Base-by-base conservation (phyloP, 2,329 filamentous ascomycete species). In the Colletotrichum sp. region DNA sequence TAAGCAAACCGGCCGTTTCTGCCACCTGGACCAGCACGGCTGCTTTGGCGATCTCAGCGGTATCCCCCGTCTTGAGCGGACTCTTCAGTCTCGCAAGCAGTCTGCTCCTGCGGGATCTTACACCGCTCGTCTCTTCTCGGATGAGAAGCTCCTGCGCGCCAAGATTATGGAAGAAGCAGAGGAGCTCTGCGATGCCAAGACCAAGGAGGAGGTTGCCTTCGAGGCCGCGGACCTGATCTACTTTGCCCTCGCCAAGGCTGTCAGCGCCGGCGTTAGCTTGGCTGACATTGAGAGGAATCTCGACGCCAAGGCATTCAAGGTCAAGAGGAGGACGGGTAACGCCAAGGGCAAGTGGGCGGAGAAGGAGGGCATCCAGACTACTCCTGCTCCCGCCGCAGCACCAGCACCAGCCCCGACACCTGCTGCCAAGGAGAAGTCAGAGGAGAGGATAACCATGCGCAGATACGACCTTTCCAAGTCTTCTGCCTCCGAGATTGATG, bases 151-250 rank as follows among this genome's bases (percentile, higher is more conserved):
- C 71, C 87, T 98, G 70, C 91, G 95, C 59, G 97, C 97, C 5
- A 99, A 99, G 89, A 98, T 99, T 72, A 98, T 98, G 93, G 97
- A 99, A 85, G 97, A 99, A 84, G 97, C 97, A 0, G 95, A 98
- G 82, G 97, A 99, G 86, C 90, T 99, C 57, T 98, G 96, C 82
- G 93, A 97, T 78, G 96, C 97, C 19, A 93, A 92, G 79, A 93
- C 92, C 0, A 94, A 94, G 76, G 90, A 96, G 77, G 94, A 98
- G 16, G 91, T 98, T 77, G 95, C 97, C 3, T 98, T 98, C 78
- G 97, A 99, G 85, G 96, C 97, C 11, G 97, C 97, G 1, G 97
- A 99, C 82, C 87, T 99, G 72, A 93, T 99, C 69, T 99, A 98
- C 87, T 99, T 99, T 87, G 95, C 96, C 9, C 87, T 99, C 72